These are phyloP conservation scores for Pseudofabraea citricarpa DNA, from an alignment of 2,329 filamentous ascomycete species.

Conservation along the genomic window DNA sequence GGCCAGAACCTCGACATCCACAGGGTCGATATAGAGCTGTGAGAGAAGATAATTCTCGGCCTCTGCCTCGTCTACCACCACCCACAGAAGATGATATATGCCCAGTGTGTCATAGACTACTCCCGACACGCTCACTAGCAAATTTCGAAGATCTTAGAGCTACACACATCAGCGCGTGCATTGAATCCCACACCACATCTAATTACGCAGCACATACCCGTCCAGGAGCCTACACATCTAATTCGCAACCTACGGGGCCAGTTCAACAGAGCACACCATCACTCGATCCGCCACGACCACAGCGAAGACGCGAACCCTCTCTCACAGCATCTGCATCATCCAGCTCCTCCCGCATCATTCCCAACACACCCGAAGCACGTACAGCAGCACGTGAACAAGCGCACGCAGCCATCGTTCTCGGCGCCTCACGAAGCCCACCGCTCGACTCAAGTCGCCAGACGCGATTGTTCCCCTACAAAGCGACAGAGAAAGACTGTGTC, in stretches of 20 bases:
- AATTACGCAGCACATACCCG: conserved; percentile 6
- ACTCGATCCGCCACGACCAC: conserved; percentile 4
- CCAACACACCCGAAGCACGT: conserved; percentile 14
- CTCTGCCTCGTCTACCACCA: conserved; percentile 28
- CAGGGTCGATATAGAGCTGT: conserved; percentile 12
- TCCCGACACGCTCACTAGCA: conserved; percentile 52
- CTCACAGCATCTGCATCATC: conserved; percentile 9
- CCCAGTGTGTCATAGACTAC: conserved; percentile 68
- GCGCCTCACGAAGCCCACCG: conserved; percentile 4
- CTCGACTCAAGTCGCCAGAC: conserved; percentile 40
- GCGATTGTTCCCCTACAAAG: conserved; percentile 59
- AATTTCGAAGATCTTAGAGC: conserved; percentile 52
- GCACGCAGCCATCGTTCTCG: conserved; percentile 15
- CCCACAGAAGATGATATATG: conserved; percentile 73
- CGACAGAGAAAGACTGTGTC: conserved; percentile 65
- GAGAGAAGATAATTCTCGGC: conserved; percentile 6
- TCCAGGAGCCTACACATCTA: conserved; percentile 5
- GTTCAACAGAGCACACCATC: conserved; percentile 13
- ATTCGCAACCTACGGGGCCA: conserved; percentile 2
- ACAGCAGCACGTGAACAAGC: conserved; percentile 16
- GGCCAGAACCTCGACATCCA: neutral
- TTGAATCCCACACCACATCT: conserved; percentile 25
- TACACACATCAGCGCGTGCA: conserved; percentile 54
- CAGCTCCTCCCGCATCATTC: neutral
- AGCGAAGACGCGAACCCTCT: neutral